Percentiles rank a stretch among this genome's conserved stretches.
These are phyloP conservation scores for Fusarium sarcochroum DNA, from an alignment of 2,329 filamentous ascomycete species.

Conservation along the genomic window DNA sequence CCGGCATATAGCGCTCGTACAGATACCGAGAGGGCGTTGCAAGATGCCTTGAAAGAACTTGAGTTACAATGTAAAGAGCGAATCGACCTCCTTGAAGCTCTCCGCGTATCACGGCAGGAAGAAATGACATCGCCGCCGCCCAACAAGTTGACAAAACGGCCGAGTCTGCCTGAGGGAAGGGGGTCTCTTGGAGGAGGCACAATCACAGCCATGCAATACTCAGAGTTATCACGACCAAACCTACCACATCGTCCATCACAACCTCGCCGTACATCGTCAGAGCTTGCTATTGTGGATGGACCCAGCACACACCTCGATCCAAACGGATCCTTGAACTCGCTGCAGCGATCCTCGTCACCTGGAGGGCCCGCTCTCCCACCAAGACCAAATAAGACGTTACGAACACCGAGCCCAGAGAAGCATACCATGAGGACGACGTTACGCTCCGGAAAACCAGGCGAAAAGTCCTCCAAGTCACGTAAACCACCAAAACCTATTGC, in stretches of 20 bases:
- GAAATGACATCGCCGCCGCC: constrained; percentile 33
- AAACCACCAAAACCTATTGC: constrained; percentile 59
- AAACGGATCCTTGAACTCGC: constrained; percentile 25
- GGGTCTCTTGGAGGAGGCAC: constrained; percentile 86
- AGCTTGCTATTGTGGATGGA: constrained; percentile 59
- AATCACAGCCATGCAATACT: constrained; percentile 83
- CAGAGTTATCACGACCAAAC: constrained; percentile 80
- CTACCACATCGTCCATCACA: constrained; percentile 70
- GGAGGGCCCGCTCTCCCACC: constrained; percentile 47
- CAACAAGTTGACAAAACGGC: constrained; percentile 43
- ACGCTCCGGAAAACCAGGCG: constrained; percentile 62
- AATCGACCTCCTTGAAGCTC: constrained; percentile 87
- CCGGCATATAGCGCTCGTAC: constrained; percentile 78
- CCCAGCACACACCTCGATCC: constrained; percentile 42
- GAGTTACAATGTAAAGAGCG: constrained; percentile 95
- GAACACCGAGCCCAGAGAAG: constrained; percentile 72
- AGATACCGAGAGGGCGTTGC: constrained; percentile 86
- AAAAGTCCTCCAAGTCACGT: constrained; percentile 59
- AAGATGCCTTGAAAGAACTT: constrained; percentile 84
- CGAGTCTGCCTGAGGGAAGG: constrained; percentile 49
- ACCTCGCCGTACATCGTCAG: constrained; percentile 68
- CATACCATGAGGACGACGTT: constrained; percentile 74
- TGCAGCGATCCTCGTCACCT: constrained; percentile 52
- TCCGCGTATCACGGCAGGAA: constrained; percentile 74
- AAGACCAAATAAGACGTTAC: constrained; percentile 56